phyloP scores from a whole-genome alignment of 2,329 filamentous ascomycete genomes.

The Pseudogymnoascus destructans region DNA sequence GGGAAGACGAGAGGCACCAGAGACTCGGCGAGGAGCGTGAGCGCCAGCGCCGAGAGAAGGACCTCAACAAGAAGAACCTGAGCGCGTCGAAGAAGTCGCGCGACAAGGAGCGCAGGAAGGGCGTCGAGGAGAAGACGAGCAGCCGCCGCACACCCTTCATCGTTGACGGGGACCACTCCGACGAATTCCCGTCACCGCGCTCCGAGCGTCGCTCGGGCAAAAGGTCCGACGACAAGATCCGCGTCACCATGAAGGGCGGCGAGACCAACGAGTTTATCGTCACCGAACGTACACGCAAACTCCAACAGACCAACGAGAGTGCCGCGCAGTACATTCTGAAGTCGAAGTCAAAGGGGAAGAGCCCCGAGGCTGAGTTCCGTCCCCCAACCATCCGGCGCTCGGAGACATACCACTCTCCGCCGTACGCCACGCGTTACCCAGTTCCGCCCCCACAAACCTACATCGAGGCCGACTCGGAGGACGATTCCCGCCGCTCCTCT shows the following conservation, averaged over 20 bases:
- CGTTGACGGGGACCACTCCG: constrained; percentile 22
- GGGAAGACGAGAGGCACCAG: constrained; percentile 27
- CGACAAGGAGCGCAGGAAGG: constrained; percentile 30
- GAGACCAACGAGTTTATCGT: background rate
- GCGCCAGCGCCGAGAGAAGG: constrained; percentile 23
- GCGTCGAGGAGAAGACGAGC: constrained; percentile 22
- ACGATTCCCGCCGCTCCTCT: constrained; percentile 24
- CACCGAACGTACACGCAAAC: constrained; percentile 9
- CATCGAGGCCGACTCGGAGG: constrained; percentile 17
- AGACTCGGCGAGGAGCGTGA: constrained; percentile 25
- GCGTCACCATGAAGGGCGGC: background rate
- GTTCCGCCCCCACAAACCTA: constrained; percentile 14
- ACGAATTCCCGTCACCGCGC: constrained; percentile 11
- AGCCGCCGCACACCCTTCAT: constrained; percentile 15
- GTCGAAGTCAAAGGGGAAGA: constrained; percentile 13
- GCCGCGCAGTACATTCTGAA: constrained; percentile 24
- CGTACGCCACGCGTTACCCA: constrained; percentile 20
- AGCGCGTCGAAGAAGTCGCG: constrained; percentile 25
- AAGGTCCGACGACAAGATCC: constrained; percentile 11
- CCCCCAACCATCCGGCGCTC: constrained; percentile 19
- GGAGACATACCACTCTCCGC: constrained; percentile 20
- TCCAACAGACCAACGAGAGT: constrained; percentile 18
- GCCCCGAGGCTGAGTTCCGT: constrained; percentile 10
- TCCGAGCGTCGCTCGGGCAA: constrained; percentile 14
- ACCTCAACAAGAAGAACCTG: constrained; percentile 21